Conservation (phyloP, 257 asterid species). For the Cynanchum wilfordii region DNA sequence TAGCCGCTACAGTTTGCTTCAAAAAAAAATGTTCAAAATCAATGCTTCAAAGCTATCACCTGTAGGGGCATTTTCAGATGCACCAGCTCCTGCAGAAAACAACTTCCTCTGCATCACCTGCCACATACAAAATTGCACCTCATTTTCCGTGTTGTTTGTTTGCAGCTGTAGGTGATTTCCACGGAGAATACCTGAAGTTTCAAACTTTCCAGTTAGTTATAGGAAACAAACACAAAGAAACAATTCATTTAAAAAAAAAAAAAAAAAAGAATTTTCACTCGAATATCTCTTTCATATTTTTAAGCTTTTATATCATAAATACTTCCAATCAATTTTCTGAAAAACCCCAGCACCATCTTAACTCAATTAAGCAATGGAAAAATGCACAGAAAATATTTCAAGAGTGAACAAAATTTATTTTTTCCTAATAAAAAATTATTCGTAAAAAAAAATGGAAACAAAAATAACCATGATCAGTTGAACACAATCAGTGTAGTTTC, state of each 20-base stretch:
- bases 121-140: conserved; percentile 15
- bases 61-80: conserved; percentile 34
- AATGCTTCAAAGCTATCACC: conserved; percentile 31
- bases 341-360: background rate
- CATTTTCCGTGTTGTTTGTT: conserved; percentile 17
- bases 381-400: background rate
- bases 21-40: background rate
- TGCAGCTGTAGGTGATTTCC: conserved; percentile 20
- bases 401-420: no score
- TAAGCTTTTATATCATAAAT: background rate
- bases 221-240: background rate
- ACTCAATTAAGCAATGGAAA: background rate
- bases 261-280: no score
- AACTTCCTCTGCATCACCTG: conserved; percentile 28
- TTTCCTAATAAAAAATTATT: no score
- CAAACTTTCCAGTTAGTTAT: background rate
- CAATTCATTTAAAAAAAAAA: background rate
- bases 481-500: background rate
- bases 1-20: conserved; percentile 7
- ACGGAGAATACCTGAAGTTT: conserved; percentile 25
- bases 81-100: conserved; percentile 43
- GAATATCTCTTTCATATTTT: background rate
- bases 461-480: background rate
- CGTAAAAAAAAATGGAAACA: background rate
- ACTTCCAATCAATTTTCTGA: background rate